Base-by-base conservation (phyloP, 306 rosid genomes). In the Quercus glauca region DNA sequence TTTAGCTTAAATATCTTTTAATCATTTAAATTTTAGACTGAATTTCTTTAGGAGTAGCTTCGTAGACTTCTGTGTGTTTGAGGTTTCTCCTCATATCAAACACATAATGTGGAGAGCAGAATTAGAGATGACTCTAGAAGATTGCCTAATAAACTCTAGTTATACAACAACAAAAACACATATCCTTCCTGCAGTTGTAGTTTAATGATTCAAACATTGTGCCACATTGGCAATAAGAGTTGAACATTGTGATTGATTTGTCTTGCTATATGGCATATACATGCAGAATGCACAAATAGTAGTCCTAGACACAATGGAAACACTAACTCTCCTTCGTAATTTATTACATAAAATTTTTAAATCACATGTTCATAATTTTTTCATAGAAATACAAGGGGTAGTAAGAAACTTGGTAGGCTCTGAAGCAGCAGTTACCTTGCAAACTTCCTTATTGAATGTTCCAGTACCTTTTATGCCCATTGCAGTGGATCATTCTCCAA, bases 371-470 rank as follows among this genome's bases (percentile, higher is more conserved):
- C 49, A 60, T 20, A 73, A 64, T 67, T 8, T 49, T 43, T 35
- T 28, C 11, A 14, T 69, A 19, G 18, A 59, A 70, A 20, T 37
- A 43, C 52, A 26, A 79, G 70, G 70, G 76, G 37, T 19, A 69
- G 84, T 43, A 71, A 80, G 81, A 78, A 94, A 97, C 97, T 94
- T 94, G 51, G 98, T 94, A 52, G 97, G 98, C 76, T 97, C 98
- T 67, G 98, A 94, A 17, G 98, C 97, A 17, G 98, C 97, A 74
- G 92, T 94, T 82, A 97, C 97, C 87, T 94, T 94, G 82, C 89
- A 94, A 79, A 94, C 97, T 77, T 90, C 95, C 91, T 94, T 81
- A 94, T 92, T 23, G 98, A 92, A 83, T 83, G 98, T 74, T 88
- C 86, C 88, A 92, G 76, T 60, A 72, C 86, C 82, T 87, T 84